A percentile compares a stretch with the other conserved stretches of the same genome.
Evolutionary conservation across 345 rosid genomes (phyloP).

Genomic region (Gossypium stocksii): DNA sequence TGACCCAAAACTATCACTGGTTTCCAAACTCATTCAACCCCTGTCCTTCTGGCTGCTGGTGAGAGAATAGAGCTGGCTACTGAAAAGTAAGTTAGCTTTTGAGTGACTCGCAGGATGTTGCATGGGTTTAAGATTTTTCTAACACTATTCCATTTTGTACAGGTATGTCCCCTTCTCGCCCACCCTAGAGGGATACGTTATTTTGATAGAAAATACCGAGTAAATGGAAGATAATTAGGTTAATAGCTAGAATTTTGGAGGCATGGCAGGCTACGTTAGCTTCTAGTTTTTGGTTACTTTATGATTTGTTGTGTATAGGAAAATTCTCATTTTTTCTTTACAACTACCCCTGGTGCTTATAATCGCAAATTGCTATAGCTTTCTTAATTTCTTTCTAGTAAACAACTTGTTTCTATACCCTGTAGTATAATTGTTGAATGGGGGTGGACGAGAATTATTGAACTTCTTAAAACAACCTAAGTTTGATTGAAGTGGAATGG

Average conservation of each 20-base stretch:
- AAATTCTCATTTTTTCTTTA: too few species aligned
- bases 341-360: too few species aligned
- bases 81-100: constrained; percentile 53
- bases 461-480: too few species aligned
- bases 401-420: too few species aligned
- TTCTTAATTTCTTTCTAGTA: too few species aligned
- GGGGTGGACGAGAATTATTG: too few species aligned
- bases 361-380: too few species aligned
- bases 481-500: too few species aligned
- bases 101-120: not conserved
- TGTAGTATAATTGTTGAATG: too few species aligned
- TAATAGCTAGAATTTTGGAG: not conserved
- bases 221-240: constrained; percentile 55
- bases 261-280: not conserved
- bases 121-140: not conserved
- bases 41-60: constrained; percentile 91
- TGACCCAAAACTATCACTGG: constrained; percentile 95
- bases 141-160: constrained; percentile 12
- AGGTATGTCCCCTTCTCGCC: constrained; percentile 88
- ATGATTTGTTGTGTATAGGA: too few species aligned
- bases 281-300: not conserved
- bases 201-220: constrained; percentile 77
- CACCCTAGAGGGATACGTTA: constrained; percentile 87
- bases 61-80: constrained; percentile 95
- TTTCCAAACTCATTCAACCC: constrained; percentile 96